Conservation (phyloP, 306 rosid species). For the Medicago ruthenica region DNA sequence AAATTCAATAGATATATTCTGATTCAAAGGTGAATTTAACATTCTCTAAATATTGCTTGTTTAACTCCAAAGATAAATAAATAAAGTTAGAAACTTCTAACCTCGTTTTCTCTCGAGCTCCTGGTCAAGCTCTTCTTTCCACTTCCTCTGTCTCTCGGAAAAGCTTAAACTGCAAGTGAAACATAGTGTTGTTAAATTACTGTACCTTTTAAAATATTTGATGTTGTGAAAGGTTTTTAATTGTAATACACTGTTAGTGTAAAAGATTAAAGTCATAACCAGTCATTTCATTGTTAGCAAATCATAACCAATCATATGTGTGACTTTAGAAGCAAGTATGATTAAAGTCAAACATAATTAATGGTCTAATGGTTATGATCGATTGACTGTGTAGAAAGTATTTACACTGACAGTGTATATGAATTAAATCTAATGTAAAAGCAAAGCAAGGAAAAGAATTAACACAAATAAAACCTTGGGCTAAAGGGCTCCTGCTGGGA, state of each 20-base stretch:
- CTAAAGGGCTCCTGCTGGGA: slow-evolving; percentile 77
- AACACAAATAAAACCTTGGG: slow-evolving; percentile 71
- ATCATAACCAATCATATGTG: not conserved
- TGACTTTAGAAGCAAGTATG: not conserved
- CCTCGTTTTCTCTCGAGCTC: slow-evolving; percentile 99
- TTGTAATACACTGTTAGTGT: not conserved
- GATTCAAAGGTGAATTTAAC: not conserved
- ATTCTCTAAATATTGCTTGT: not conserved
- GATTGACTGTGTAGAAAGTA: not conserved
- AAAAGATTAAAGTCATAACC: not conserved
- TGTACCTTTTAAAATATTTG: slow-evolving; percentile 10
- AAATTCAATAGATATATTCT: not conserved
- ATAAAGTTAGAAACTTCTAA: slow-evolving; percentile 36
- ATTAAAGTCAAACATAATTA: slow-evolving; percentile 1
- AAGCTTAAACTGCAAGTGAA: slow-evolving; percentile 64
- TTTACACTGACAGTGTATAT: not conserved
- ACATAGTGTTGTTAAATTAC: slow-evolving; percentile 31
- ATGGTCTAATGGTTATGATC: not conserved
- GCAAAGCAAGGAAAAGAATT: slow-evolving; percentile 38
- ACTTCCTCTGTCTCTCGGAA: slow-evolving; percentile 91
- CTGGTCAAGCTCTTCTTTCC: slow-evolving; percentile 99
- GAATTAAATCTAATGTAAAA: not conserved
- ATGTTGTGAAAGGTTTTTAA: slow-evolving; percentile 18
- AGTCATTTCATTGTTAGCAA: not conserved
- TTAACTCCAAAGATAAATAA: slow-evolving; percentile 1